These are phyloP conservation scores for Parastagonospora nodorum DNA, from an alignment of 2,329 filamentous ascomycete species.

Conservation along the genomic window DNA sequence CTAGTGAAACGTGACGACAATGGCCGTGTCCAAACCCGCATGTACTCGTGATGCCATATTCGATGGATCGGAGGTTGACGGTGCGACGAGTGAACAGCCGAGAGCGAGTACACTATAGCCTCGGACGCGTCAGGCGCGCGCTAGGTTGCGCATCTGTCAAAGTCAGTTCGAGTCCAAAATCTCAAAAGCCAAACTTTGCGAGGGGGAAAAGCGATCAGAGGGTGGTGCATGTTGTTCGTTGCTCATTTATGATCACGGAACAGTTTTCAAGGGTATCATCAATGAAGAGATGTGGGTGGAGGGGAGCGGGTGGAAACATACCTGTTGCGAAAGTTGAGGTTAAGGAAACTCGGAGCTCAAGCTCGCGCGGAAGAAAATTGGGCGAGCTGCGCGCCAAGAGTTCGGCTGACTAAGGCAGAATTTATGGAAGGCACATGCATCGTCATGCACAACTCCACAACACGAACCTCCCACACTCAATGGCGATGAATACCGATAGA, in stretches of 20 bases:
- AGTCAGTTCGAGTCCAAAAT: conserved; percentile 25
- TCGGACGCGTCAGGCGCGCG: too few relatives aligned
- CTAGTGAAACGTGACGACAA: too few relatives aligned
- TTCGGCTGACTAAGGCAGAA: conserved; percentile 38
- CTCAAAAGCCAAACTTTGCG: conserved; percentile 11
- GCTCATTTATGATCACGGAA: conserved; percentile 62
- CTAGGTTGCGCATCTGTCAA: conserved; percentile 3
- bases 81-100: too few relatives aligned
- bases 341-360: conserved; percentile 22
- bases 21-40: neutral
- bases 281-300: conserved; percentile 42
- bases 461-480: conserved; percentile 8
- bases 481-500: conserved; percentile 62
- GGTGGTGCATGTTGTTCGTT: conserved; percentile 67
- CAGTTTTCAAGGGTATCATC: conserved; percentile 59
- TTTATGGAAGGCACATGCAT: conserved; percentile 14
- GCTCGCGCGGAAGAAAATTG: conserved; percentile 30
- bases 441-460: conserved; percentile 9
- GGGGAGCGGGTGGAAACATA: conserved; percentile 22
- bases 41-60: neutral
- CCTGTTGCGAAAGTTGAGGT: conserved; percentile 28
- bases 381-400: conserved; percentile 27
- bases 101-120: too few relatives aligned
- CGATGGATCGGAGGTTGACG: too few relatives aligned
- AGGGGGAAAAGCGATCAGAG: conserved; percentile 50